These are phyloP conservation scores for Stenogyne calaminthoides DNA, from an alignment of 305 asterid genomes.

Conservation along the genomic window DNA sequence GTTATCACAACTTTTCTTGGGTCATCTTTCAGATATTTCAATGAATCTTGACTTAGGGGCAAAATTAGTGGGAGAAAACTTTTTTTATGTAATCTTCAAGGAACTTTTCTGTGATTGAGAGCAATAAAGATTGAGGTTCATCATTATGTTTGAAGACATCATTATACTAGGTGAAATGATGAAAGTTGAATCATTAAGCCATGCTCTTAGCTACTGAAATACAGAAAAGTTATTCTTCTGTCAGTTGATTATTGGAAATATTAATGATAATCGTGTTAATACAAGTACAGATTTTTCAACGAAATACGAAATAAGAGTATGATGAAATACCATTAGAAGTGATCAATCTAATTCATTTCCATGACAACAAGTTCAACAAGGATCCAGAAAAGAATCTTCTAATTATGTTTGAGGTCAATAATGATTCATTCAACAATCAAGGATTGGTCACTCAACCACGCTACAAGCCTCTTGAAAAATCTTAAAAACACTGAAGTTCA, in stretches of 20 bases:
- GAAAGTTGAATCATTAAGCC: not conserved
- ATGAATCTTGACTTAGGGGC: constrained; percentile 63
- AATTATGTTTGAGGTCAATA: too few species aligned
- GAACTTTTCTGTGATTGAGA: constrained; percentile 60
- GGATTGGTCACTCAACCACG: not conserved
- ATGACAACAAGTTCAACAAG: not conserved
- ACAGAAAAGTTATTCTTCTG: not conserved
- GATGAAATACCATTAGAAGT: not conserved
- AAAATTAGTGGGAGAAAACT: constrained; percentile 73
- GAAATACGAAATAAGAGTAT: not conserved
- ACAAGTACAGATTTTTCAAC: not conserved
- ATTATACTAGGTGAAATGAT: not conserved
- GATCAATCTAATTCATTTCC: constrained; percentile 1
- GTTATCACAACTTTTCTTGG: constrained; percentile 67
- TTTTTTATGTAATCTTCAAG: constrained; percentile 71
- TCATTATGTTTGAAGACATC: not conserved
- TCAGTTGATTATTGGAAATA: not conserved
- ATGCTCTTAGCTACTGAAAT: too few species aligned
- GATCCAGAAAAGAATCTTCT: too few species aligned
- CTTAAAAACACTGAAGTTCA: not conserved
- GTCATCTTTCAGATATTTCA: constrained; percentile 64
- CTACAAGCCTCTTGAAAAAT: not conserved
- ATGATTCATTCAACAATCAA: not conserved
- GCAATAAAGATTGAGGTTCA: constrained; percentile 17
- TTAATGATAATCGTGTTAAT: not conserved